phyloP scores from a whole-genome alignment of 805 yeast genomes.

The Barnettozyma vustinii region DNA sequence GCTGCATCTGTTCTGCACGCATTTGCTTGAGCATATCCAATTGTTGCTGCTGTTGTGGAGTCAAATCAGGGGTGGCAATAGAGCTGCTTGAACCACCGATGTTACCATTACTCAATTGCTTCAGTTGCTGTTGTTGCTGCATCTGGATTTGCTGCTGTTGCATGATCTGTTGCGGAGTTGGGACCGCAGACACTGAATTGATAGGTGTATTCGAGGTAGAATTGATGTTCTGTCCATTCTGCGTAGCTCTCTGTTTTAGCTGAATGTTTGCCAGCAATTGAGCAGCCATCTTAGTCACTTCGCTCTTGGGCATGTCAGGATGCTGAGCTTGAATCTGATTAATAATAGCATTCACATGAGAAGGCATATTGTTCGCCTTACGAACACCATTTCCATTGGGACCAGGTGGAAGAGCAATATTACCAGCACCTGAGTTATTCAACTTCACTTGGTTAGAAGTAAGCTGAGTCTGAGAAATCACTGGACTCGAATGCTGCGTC shows the following conservation, averaged over 20 bases:
- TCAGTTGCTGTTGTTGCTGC: slow-evolving; percentile 15
- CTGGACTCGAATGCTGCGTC: slow-evolving; percentile 10
- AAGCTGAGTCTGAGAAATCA: slow-evolving; percentile 8
- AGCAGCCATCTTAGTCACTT: slow-evolving; percentile 62
- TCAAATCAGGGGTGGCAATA: slow-evolving; percentile 12
- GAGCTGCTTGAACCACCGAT: neutral
- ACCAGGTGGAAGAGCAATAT: neutral
- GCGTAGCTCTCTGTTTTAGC: slow-evolving; percentile 31
- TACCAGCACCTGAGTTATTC: neutral
- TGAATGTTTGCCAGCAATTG: slow-evolving; percentile 55
- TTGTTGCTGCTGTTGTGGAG: slow-evolving; percentile 28
- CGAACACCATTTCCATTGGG: slow-evolving; percentile 10
- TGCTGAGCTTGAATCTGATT: slow-evolving; percentile 60
- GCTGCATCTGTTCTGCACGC: slow-evolving; percentile 23
- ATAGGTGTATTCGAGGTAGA: neutral
- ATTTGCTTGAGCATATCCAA: slow-evolving; percentile 23
- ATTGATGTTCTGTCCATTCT: neutral
- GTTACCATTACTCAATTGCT: neutral
- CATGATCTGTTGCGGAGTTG: slow-evolving; percentile 38
- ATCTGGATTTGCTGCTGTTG: slow-evolving; percentile 29
- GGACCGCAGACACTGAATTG: slow-evolving; percentile 12
- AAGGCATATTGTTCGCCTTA: slow-evolving; percentile 39
- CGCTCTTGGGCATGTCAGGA: slow-evolving; percentile 57
- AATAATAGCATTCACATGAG: slow-evolving; percentile 61
- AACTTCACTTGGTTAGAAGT: neutral